Evolutionary conservation across 1,284 basidiomycete genomes (phyloP).

Genomic region (Albatrellus sp.): DNA sequence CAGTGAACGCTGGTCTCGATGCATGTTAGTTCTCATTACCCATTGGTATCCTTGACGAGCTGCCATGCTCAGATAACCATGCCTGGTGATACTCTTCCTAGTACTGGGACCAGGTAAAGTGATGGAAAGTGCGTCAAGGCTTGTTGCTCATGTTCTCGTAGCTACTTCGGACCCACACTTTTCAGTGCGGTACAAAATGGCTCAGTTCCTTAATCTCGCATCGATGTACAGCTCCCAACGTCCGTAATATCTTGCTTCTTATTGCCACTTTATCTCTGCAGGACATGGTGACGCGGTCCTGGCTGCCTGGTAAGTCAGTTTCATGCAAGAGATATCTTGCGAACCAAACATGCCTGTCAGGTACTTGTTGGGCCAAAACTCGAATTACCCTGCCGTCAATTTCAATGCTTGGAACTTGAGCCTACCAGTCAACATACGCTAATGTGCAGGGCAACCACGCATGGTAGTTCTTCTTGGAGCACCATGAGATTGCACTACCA

Average conservation of each 20-base stretch:
- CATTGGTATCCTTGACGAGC: too few relatives aligned
- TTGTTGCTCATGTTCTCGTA: conserved; percentile 3
- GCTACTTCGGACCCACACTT: conserved; percentile 41
- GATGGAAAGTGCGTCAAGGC: background rate
- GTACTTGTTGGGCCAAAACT: conserved; percentile 51
- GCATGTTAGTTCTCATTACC: conserved; percentile 17
- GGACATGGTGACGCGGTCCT: conserved; percentile 56
- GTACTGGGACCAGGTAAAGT: conserved; percentile 22
- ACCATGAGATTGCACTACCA: too few relatives aligned
- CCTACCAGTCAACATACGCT: conserved; percentile 30
- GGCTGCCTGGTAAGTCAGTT: conserved; percentile 34
- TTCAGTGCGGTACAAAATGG: conserved; percentile 41
- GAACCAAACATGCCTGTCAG: conserved; percentile 13
- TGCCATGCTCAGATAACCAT: conserved; percentile 33
- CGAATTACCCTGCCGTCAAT: conserved; percentile 36
- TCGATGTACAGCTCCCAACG: conserved; percentile 26
- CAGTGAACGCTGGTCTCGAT: conserved; percentile 51
- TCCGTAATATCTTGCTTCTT: background rate
- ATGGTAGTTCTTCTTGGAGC: too few relatives aligned
- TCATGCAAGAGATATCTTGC: background rate
- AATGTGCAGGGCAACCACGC: conserved; percentile 59
- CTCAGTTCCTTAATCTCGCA: conserved; percentile 32
- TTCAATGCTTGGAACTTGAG: conserved; percentile 24
- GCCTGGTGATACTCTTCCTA: conserved; percentile 37
- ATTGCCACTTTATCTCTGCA: conserved; percentile 11